Base-by-base conservation (phyloP, 495 filamentous ascomycete genomes). In the Corynascus novoguineensis region DNA sequence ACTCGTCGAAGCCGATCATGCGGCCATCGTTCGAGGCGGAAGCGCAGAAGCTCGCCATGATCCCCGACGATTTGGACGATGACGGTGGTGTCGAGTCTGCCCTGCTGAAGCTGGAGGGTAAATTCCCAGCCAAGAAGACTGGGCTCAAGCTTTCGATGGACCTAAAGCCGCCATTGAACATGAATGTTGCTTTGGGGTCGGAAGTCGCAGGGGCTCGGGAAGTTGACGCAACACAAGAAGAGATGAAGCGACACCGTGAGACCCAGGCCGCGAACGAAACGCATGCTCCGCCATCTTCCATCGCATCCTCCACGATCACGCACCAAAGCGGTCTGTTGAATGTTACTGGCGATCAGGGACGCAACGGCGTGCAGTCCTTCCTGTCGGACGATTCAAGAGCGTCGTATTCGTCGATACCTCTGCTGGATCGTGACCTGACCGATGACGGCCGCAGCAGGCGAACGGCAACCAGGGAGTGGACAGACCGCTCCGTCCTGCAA, bases 1-100 rank as follows among this genome's bases (percentile, higher is more conserved):
- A 87, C 63, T 88, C 86, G 2, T 87, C 86, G 3, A 86, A 90
- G 63, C 86, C 84, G 14, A 79, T 89, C 38, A 74, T 93, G 73
- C 79, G 89, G 38, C 87, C 88, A 11, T 96, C 91, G 1, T 97
- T 97, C 55, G 89, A 97, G 70, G 85, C 82, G 10, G 92, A 95
- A 55, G 89, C 95, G 27, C 86, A 90, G 48, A 86, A 89, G 62
- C 84, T 98, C 59, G 89, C 92, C 9, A 83, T 87, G 54, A 88
- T 98, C 22, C 90, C 92, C 0, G 95, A 99, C 67, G 88, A 92
- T 57, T 59, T 71, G 22, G 79, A 85, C 52, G 88, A 89, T 53
- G 90, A 93, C 69, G 92, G 92, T n/a, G 92, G 92, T 19, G 81
- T 97, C 47, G 93, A 97, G 66, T 90, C 92, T 14, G 90, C 93